Base-by-base conservation (phyloP, 805 yeast genomes). In the Metschnikowia lochheadii region DNA sequence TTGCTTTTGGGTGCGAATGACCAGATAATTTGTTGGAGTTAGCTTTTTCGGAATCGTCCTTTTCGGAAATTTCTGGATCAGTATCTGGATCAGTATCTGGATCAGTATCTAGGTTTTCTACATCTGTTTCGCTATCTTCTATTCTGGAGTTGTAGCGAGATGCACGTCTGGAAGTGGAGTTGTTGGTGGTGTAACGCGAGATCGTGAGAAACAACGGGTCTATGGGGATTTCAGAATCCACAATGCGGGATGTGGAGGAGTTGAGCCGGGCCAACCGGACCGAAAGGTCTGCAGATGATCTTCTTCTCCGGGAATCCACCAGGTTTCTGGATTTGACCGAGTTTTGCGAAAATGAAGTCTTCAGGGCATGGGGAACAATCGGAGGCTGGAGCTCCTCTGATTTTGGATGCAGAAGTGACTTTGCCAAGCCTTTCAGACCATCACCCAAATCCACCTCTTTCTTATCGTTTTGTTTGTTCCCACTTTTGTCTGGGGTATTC, bases 191-290 rank as follows among this genome's bases (percentile, higher is more conserved):
- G 48, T 59, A 66, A 57, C 75, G 57, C 13, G 76, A 66, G 6
- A 76, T 49, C 3, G 70, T 55, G 8, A 78, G 79, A 63, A 65
- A 66, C 20, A 69, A 56, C 2, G 71, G 63, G 58, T 78, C 82
- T 0, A 73, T 69, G 0, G 66, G 57, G 7, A 68, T 70, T 44
- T 65, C 70, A n/a, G 56, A 55, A 8, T 65, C 67, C 44, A 44
- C 52, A 23, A 41, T 46, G 40, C 49, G 43, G 13, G 57, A 49
- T 17, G 60, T 15, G 3, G 35, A 7, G 7, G 34, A 34, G 32
- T 33, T 34, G 39, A 20, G 38, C 11, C 45, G 26, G 13, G 29
- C 14, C 29, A 41, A 32, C 6, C 45, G 45, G 6, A n/a, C 18
- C 3, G 45, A 14, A 2, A 39, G 32, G 14, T 39, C 42, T 5